phyloP scores from a whole-genome alignment of 108 stramenopile genomes.

The Fistulifera pelliculosa region DNA sequence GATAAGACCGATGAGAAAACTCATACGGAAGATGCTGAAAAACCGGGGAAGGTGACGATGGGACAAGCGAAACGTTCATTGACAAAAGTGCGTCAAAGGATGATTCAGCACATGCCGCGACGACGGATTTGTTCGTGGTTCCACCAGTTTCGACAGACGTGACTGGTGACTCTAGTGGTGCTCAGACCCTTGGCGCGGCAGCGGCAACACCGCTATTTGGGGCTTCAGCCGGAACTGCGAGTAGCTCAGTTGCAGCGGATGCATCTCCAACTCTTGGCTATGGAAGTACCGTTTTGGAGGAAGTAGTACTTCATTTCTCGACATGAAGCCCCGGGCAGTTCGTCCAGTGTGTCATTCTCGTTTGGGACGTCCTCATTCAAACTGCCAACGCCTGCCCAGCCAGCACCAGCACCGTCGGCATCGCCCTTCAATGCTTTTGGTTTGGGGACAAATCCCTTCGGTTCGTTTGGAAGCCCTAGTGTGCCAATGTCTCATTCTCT shows the following conservation, averaged over 20 bases:
- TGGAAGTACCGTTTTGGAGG: background rate
- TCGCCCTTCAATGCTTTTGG: slow-evolving; percentile 18
- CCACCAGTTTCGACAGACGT: background rate
- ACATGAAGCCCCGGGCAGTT: slow-evolving; percentile 47
- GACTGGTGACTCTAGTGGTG: background rate
- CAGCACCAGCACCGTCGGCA: slow-evolving; percentile 5
- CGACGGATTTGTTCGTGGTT: background rate
- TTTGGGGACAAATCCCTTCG: background rate
- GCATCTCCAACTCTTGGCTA: background rate
- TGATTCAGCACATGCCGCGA: background rate
- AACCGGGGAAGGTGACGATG: background rate
- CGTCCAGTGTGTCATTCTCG: slow-evolving; percentile 26
- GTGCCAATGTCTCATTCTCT: slow-evolving; percentile 1
- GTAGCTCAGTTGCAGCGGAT: background rate
- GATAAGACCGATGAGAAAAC: background rate
- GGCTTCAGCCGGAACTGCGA: too few species aligned
- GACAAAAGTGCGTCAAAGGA: background rate
- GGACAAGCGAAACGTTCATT: background rate
- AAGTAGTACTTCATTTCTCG: slow-evolving; percentile 22
- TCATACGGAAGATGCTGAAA: background rate
- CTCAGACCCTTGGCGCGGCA: slow-evolving; percentile 3
- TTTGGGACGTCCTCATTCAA: slow-evolving; percentile 43
- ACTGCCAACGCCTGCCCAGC: slow-evolving; percentile 32
- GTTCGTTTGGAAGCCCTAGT: slow-evolving; percentile 5
- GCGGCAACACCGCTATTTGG: background rate